Base-by-base conservation (phyloP, 139 green algal species). In the Ettlia oleoabundans region DNA sequence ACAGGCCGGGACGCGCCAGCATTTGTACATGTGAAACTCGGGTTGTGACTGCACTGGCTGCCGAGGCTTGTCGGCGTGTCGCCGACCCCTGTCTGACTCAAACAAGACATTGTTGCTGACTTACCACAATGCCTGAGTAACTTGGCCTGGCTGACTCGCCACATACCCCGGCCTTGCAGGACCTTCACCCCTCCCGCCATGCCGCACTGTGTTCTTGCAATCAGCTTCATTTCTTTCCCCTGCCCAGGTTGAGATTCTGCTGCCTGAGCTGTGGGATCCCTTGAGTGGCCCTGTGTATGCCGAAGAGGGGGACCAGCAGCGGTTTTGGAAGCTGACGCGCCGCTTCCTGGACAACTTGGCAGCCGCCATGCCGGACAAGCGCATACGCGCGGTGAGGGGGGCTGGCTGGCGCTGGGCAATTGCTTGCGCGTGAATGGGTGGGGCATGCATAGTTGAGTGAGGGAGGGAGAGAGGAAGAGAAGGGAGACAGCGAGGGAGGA, bases 241-340 rank as follows among this genome's bases (percentile, higher is more conserved):
- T 70, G 58, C 58, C 30, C 82, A 94, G 87, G 94, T 97, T 4
- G 96, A 99, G 88, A 89, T 99, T 19, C 86, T 97, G 65, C 76
- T 99, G 53, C 92, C 94, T 13, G 96, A 98, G 84, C 96, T 98
- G 66, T 99, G 94, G 95, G 89, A 96, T 82, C 91, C 90, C 40
- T 83, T 86, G 33, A 92, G 82, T 26, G 92, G 93, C 26, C 90
- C 94, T 13, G 88, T 96, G 5, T 98, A 97, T 83, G 90, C 92
- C 40, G 95, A 98, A 82, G 87, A 93, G 67, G 92, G 93, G 6
- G 95, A 97, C 75, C 91, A 98, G 84, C 88, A 94, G 86, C 89
- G 90, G 1, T 93, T 93, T 68, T 97, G 93, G 93, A 93, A 94
- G 75, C 85, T 96, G 15, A 92, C 83, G 10, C 76, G 90, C 7